Evolutionary conservation across 2,329 filamentous ascomycete genomes (phyloP).

Genomic region (Chalaropsis thielavioides): DNA sequence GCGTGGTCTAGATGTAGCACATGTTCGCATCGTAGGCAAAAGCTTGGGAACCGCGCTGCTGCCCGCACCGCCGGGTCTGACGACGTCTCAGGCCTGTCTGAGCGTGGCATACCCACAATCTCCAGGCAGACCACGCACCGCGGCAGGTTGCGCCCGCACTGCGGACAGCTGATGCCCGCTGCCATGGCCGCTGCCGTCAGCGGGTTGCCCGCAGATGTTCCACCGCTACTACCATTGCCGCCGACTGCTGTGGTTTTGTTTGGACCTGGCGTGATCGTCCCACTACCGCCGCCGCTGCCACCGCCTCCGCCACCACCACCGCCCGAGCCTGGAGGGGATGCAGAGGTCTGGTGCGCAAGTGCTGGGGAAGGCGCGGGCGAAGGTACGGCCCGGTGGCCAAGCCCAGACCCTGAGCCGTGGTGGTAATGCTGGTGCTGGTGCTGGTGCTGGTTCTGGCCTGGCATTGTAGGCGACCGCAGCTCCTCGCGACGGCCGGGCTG

Average conservation of each 20-base stretch:
- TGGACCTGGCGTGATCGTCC: background rate
- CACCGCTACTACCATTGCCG: conserved; percentile 20
- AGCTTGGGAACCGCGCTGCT: conserved; percentile 49
- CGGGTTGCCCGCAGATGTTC: conserved; percentile 30
- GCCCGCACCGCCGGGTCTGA: conserved; percentile 32
- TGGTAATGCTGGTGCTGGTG: conserved; percentile 16
- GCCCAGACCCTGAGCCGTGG: conserved; percentile 1
- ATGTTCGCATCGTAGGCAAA: conserved; percentile 54
- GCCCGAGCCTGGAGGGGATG: conserved; percentile 1
- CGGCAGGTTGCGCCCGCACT: conserved; percentile 51
- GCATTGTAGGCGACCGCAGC: conserved; percentile 25
- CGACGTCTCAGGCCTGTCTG: conserved; percentile 40
- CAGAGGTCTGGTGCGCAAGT: background rate
- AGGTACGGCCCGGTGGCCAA: background rate
- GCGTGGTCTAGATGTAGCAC: conserved; percentile 54
- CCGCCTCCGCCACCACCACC: conserved; percentile 1
- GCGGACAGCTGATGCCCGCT: conserved; percentile 49
- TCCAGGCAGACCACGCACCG: conserved; percentile 55
- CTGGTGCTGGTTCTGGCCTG: conserved; percentile 20
- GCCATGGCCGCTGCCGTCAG: conserved; percentile 43
- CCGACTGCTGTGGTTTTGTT: background rate
- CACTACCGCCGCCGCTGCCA: background rate
- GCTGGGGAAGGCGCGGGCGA: background rate
- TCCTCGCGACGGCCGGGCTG: conserved; percentile 29
- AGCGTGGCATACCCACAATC: conserved; percentile 49